Percentiles rank a stretch among this genome's conserved stretches.
phyloP scores from a whole-genome alignment of 2,329 filamentous ascomycete genomes.

The Aspergillus amoenus region DNA sequence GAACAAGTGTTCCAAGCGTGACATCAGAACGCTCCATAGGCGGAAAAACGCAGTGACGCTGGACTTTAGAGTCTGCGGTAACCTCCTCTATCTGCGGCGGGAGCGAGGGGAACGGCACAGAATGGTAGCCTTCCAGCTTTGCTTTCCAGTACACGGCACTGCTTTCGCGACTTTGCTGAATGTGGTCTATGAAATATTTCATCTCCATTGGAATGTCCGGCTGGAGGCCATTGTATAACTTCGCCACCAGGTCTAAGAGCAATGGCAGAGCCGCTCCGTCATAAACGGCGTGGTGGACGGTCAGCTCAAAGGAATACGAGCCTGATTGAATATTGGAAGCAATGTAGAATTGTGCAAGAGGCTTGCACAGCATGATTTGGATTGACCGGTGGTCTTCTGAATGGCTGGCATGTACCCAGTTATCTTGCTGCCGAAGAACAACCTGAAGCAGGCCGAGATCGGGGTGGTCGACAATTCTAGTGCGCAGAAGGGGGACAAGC shows the following conservation, averaged over 20 bases:
- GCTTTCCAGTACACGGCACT: too few relatives aligned
- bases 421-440: background rate
- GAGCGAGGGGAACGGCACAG: too few relatives aligned
- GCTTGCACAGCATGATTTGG: background rate
- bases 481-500: background rate
- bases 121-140: too few relatives aligned
- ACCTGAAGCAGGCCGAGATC: background rate
- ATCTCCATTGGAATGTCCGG: background rate
- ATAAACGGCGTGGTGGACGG: background rate
- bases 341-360: background rate
- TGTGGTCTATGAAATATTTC: background rate
- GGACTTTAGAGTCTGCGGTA: background rate
- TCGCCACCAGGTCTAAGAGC: slow-evolving; percentile 21
- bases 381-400: background rate
- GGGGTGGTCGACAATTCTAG: background rate
- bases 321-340: background rate
- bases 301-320: background rate
- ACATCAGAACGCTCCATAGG: slow-evolving; percentile 2
- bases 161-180: too few relatives aligned
- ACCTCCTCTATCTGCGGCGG: background rate
- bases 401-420: background rate
- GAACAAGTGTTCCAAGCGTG: slow-evolving; percentile 52
- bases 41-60: background rate
- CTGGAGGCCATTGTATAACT: slow-evolving; percentile 13
- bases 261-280: slow-evolving; percentile 19